These are phyloP conservation scores for Thinopyrum obtusiflorum DNA, from an alignment of 202 grass and related monocot genomes.

Conservation along the genomic window DNA sequence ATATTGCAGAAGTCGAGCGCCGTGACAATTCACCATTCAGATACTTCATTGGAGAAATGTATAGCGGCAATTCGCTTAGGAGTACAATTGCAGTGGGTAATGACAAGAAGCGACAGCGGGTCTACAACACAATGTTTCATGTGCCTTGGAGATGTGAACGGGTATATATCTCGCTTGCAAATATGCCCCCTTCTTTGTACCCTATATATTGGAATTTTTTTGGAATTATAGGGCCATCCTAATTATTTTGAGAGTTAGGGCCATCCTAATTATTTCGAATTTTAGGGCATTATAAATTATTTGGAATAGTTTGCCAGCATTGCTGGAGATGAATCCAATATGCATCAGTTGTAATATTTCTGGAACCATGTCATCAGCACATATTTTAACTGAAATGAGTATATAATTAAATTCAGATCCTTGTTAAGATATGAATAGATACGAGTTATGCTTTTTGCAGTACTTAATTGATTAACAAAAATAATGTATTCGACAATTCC, in stretches of 20 bases:
- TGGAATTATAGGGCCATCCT: constrained; percentile 4
- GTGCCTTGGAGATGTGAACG: constrained; percentile 98
- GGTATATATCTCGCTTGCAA: constrained; percentile 49
- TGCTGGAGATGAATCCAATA: not conserved
- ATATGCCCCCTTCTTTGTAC: constrained; percentile 6
- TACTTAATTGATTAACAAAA: not conserved
- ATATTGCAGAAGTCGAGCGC: constrained; percentile 47
- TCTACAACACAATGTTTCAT: constrained; percentile 99
- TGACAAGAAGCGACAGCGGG: constrained; percentile 91
- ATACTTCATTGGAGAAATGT: constrained; percentile 92
- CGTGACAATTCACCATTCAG: constrained; percentile 68
- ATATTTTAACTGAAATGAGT: constrained; percentile 11
- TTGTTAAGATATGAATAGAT: constrained; percentile 15
- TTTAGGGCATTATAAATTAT: not conserved
- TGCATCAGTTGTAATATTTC: constrained; percentile 16
- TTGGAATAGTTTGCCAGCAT: constrained; percentile 18
- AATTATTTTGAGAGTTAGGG: not conserved
- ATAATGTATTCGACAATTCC: not conserved
- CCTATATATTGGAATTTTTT: not conserved
- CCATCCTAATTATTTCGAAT: constrained; percentile 15
- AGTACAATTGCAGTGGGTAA: constrained; percentile 93
- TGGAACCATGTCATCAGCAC: constrained; percentile 9
- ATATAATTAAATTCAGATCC: not conserved
- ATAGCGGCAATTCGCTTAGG: constrained; percentile 85
- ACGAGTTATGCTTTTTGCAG: not conserved